phyloP scores from a whole-genome alignment of 495 filamentous ascomycete species.

The Arthonia radiata region DNA sequence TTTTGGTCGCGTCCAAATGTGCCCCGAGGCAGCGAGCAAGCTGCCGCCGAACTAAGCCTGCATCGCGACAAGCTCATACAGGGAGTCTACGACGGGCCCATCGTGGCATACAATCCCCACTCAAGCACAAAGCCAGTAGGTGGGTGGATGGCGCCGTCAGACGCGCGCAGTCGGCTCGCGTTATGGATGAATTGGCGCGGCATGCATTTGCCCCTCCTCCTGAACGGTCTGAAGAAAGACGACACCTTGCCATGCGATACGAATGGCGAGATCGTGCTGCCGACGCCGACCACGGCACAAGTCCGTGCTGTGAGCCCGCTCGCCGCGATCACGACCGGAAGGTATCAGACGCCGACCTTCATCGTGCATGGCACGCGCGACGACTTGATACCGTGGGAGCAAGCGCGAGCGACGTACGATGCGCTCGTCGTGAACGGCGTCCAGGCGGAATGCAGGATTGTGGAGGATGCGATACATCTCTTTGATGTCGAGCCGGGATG shows the following conservation, averaged over 20 bases:
- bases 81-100: conserved; percentile 11
- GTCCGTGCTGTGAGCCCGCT: conserved; percentile 13
- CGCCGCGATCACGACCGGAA: conserved; percentile 15
- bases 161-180: conserved; percentile 16
- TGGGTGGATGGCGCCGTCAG: conserved; percentile 12
- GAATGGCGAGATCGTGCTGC: conserved; percentile 2
- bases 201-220: conserved; percentile 16
- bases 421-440: conserved; percentile 11
- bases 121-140: conserved; percentile 4
- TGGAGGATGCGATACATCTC: conserved; percentile 14
- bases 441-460: conserved; percentile 8
- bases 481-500: conserved; percentile 11
- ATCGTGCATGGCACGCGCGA: conserved; percentile 21
- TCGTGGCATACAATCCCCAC: conserved; percentile 9
- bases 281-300: conserved; percentile 7
- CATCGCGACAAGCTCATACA: conserved; percentile 8
- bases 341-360: conserved; percentile 21
- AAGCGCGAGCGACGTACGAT: conserved; percentile 12
- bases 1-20: conserved; percentile 9
- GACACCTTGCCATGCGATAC: conserved; percentile 1
- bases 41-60: conserved; percentile 2
- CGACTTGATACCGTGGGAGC: conserved; percentile 22
- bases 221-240: conserved; percentile 11
- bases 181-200: conserved; percentile 24
- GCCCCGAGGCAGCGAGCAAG: conserved; percentile 1